phyloP scores from a whole-genome alignment of 345 rosid species.

The Eucalyptus lansdowneana region DNA sequence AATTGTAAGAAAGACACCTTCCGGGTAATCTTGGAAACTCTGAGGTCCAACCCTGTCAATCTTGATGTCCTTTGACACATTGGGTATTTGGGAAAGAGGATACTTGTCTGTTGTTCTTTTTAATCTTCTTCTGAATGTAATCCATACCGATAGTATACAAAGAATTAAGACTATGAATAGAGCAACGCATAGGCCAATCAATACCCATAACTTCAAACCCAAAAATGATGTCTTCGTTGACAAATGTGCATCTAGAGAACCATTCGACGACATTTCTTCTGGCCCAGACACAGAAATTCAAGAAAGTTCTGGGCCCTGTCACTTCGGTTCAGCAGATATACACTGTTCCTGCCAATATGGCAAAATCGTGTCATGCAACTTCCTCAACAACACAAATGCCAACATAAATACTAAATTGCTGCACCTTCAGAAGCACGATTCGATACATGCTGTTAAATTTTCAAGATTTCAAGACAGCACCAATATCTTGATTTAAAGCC shows the following conservation, averaged over 20 bases:
- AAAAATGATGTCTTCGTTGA: conserved; percentile 69
- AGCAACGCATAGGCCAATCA: conserved; percentile 71
- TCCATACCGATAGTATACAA: conserved; percentile 70
- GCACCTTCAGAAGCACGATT: background rate
- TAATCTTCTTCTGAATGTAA: conserved; percentile 54
- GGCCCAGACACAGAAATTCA: background rate
- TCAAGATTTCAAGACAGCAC: background rate
- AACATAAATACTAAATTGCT: background rate
- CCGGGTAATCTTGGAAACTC: conserved; percentile 28
- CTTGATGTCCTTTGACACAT: conserved; percentile 77
- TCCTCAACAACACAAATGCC: background rate
- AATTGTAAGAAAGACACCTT: conserved; percentile 26
- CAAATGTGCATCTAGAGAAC: conserved; percentile 55
- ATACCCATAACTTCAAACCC: conserved; percentile 86
- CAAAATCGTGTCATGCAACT: background rate
- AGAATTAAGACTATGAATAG: conserved; percentile 75
- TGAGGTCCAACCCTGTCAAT: conserved; percentile 63
- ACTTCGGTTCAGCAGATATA: background rate
- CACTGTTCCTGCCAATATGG: conserved; percentile 7
- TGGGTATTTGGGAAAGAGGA: conserved; percentile 58
- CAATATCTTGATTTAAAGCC: background rate
- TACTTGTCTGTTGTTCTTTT: conserved; percentile 39
- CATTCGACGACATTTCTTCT: conserved; percentile 49
- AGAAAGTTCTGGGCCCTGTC: background rate
- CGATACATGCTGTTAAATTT: background rate